A percentile compares a stretch with the other conserved stretches of the same genome.
phyloP scores from a whole-genome alignment of 805 yeast species.

The Jamesozyma lodderae region DNA sequence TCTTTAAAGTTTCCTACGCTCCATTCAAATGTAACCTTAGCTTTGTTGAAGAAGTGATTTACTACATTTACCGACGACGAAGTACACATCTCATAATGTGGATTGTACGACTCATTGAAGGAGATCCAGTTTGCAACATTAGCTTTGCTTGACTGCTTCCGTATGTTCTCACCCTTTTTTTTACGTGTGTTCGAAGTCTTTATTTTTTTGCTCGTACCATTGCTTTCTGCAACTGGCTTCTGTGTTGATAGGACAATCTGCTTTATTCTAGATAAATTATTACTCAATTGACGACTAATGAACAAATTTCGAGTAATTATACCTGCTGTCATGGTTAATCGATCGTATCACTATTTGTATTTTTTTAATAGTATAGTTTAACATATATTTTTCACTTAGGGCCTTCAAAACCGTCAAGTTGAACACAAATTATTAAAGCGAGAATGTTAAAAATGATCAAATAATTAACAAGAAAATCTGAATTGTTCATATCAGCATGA shows the following conservation, averaged over 20 bases:
- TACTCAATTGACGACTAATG: neutral
- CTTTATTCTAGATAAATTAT: neutral
- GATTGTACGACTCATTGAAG: constrained; percentile 11
- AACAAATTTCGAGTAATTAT: too few relatives aligned
- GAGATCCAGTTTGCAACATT: constrained; percentile 8
- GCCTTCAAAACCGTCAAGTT: too few relatives aligned
- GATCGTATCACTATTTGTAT: too few relatives aligned
- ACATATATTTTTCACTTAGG: too few relatives aligned
- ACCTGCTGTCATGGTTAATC: too few relatives aligned
- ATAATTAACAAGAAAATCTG: too few relatives aligned
- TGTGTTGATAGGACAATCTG: neutral
- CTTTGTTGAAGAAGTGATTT: constrained; percentile 38
- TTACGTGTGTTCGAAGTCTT: too few relatives aligned
- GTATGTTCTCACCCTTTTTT: too few relatives aligned
- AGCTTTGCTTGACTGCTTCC: neutral
- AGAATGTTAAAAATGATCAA: too few relatives aligned
- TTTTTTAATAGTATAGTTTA: too few relatives aligned
- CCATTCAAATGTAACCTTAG: constrained; percentile 50
- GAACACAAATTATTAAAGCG: too few relatives aligned
- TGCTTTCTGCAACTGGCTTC: neutral
- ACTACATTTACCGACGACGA: constrained; percentile 18
- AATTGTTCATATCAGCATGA: too few relatives aligned
- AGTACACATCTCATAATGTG: constrained; percentile 13
- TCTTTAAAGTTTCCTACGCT: constrained; percentile 42
- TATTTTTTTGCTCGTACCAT: neutral